Evolutionary conservation across 495 filamentous ascomycete species (phyloP).

Genomic region (Annulohypoxylon stygium): DNA sequence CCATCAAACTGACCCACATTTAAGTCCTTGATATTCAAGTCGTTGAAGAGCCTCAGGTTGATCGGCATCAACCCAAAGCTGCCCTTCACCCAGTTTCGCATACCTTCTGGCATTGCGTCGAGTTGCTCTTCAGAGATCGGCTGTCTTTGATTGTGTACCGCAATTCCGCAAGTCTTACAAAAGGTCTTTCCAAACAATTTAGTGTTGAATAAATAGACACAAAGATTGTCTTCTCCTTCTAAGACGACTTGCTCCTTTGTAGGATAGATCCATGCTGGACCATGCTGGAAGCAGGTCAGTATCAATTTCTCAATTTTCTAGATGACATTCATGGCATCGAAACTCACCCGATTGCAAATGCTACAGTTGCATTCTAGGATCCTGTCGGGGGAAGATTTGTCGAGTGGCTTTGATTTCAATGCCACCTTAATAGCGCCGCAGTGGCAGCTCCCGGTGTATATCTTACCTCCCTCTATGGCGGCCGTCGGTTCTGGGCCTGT

Average conservation of each 20-base stretch:
- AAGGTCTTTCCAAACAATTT: slow-evolving; percentile 53
- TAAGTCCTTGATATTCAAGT: slow-evolving; percentile 48
- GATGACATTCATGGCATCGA: background rate
- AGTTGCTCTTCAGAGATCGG: slow-evolving; percentile 37
- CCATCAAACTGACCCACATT: slow-evolving; percentile 46
- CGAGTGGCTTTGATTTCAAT: slow-evolving; percentile 54
- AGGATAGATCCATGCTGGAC: slow-evolving; percentile 56
- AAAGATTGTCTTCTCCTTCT: slow-evolving; percentile 53
- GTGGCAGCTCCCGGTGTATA: slow-evolving; percentile 66
- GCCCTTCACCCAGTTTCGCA: slow-evolving; percentile 12
- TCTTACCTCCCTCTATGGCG: slow-evolving; percentile 52
- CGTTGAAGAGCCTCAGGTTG: slow-evolving; percentile 54
- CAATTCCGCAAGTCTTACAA: slow-evolving; percentile 61
- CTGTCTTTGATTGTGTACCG: slow-evolving; percentile 35
- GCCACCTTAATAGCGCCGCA: slow-evolving; percentile 63
- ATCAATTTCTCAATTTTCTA: background rate
- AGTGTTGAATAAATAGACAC: slow-evolving; percentile 51
- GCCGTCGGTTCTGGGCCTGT: slow-evolving; percentile 56
- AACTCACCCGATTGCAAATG: slow-evolving; percentile 57
- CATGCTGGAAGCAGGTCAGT: slow-evolving; percentile 37
- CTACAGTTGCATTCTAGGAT: slow-evolving; percentile 62
- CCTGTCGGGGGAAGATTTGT: slow-evolving; percentile 42
- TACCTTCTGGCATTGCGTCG: slow-evolving; percentile 36
- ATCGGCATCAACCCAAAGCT: slow-evolving; percentile 28
- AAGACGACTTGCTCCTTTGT: slow-evolving; percentile 47